Evolutionary conservation across 768 basidiomycete species (phyloP).

Genomic region (Suillus sp.): DNA sequence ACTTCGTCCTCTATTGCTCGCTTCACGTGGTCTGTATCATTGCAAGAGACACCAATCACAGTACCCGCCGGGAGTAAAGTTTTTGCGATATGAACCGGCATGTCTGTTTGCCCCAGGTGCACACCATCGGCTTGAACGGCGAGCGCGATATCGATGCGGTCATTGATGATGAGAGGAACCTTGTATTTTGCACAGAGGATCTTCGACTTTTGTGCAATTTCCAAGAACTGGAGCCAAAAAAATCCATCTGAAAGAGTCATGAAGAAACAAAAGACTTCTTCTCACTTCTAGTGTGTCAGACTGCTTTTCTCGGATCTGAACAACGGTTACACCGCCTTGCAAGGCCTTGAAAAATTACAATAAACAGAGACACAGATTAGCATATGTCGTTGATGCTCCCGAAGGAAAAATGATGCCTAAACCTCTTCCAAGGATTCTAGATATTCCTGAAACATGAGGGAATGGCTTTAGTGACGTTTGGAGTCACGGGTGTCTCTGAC

Average conservation of each 20-base stretch:
- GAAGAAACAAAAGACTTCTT: conserved; percentile 12
- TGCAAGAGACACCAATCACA: conserved; percentile 83
- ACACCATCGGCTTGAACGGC: conserved; percentile 77
- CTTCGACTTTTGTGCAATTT: conserved; percentile 71
- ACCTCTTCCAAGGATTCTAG: conserved; percentile 77
- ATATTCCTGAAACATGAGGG: conserved; percentile 52
- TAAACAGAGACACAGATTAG: background rate
- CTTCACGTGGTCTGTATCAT: conserved; percentile 62
- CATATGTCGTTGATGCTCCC: background rate
- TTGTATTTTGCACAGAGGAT: conserved; percentile 71
- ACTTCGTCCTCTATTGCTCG: conserved; percentile 63
- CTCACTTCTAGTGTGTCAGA: conserved; percentile 78
- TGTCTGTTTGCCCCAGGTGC: conserved; percentile 89
- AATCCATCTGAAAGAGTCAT: conserved; percentile 2
- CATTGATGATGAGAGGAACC: conserved; percentile 86
- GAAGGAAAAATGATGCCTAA: conserved; percentile 9
- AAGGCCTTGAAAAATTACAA: conserved; percentile 56
- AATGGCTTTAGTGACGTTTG: conserved; percentile 10
- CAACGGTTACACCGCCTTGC: conserved; percentile 84
- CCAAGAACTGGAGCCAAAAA: conserved; percentile 65
- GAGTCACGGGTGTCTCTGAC: conserved; percentile 36
- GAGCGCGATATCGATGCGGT: conserved; percentile 84
- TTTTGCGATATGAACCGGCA: conserved; percentile 68
- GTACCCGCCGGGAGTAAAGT: conserved; percentile 65
- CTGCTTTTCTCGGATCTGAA: conserved; percentile 88